These are phyloP conservation scores for Hericium alpestre DNA, from an alignment of 768 basidiomycete genomes.

Conservation along the genomic window DNA sequence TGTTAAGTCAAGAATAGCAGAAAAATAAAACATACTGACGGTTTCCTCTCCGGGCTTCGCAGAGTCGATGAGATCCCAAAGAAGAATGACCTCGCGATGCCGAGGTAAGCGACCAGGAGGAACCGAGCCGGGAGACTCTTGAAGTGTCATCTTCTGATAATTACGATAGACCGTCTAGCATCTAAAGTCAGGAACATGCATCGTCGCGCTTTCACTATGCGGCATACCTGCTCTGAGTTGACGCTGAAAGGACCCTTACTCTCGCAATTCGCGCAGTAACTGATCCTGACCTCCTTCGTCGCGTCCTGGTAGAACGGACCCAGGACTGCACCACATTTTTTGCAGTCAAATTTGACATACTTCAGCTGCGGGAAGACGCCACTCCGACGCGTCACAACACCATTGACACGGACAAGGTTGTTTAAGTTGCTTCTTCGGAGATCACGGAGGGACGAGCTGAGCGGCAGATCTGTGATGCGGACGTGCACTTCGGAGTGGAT, in stretches of 20 bases:
- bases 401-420: slow-evolving; percentile 88
- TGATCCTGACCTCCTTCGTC: slow-evolving; percentile 85
- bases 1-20: slow-evolving; percentile 2
- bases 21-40: slow-evolving; percentile 33
- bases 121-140: slow-evolving; percentile 95
- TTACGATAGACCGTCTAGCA: slow-evolving; percentile 93
- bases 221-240: slow-evolving; percentile 85
- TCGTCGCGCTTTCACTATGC: not conserved
- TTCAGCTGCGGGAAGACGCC: slow-evolving; percentile 99
- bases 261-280: slow-evolving; percentile 90
- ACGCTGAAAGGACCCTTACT: slow-evolving; percentile 91
- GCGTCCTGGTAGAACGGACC: slow-evolving; percentile 99
- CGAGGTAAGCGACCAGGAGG: slow-evolving; percentile 94
- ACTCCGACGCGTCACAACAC: slow-evolving; percentile 89
- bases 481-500: slow-evolving; percentile 98
- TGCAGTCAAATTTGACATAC: slow-evolving; percentile 98
- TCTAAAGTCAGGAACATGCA: not conserved
- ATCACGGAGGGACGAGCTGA: slow-evolving; percentile 83
- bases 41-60: slow-evolving; percentile 99
- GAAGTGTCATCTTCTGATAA: slow-evolving; percentile 97
- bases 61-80: slow-evolving; percentile 97
- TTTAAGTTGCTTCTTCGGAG: slow-evolving; percentile 88
- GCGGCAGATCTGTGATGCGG: slow-evolving; percentile 87
- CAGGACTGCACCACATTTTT: slow-evolving; percentile 85
- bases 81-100: slow-evolving; percentile 90